A percentile compares a stretch with the other conserved stretches of the same genome.
These are phyloP conservation scores for Epichloe festucae DNA, from an alignment of 2,329 filamentous ascomycete species.

Conservation along the genomic window DNA sequence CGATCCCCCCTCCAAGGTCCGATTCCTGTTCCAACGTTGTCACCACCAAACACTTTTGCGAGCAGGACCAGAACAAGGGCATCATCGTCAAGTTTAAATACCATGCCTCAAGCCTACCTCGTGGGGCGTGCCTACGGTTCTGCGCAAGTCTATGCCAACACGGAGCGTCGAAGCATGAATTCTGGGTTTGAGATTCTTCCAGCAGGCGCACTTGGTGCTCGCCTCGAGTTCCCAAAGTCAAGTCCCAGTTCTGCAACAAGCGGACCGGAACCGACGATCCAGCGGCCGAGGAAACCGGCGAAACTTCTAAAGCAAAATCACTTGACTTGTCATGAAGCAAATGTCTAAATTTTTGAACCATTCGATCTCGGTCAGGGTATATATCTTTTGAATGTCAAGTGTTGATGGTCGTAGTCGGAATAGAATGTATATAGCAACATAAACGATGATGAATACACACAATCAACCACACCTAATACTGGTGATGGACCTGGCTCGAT, in stretches of 20 bases:
- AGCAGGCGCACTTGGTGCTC: slow-evolving; percentile 3
- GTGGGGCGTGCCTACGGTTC: slow-evolving; percentile 3
- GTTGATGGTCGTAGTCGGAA: background rate
- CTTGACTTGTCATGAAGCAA: background rate
- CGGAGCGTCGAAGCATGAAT: slow-evolving; percentile 1
- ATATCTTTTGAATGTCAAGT: slow-evolving; percentile 1
- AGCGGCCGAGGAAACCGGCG: background rate
- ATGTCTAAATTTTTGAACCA: background rate
- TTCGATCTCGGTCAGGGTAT: slow-evolving; percentile 1
- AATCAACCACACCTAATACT: no score
- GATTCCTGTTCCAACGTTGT: background rate
- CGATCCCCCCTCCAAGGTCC: background rate
- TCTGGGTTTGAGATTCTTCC: slow-evolving; percentile 8
- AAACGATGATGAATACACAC: background rate
- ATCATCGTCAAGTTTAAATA: background rate
- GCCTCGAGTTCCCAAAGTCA: slow-evolving; percentile 3
- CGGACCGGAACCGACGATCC: background rate
- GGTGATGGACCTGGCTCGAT: no score
- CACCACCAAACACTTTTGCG: background rate
- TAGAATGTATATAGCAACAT: background rate
- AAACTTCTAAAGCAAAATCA: slow-evolving; percentile 1
- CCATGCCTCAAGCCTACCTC: no score
- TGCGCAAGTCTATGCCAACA: slow-evolving; percentile 7
- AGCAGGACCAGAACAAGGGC: background rate
- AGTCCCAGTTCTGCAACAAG: background rate